These are phyloP conservation scores for Fusarium lyarnte DNA, from an alignment of 2,329 filamentous ascomycete species.

Conservation along the genomic window DNA sequence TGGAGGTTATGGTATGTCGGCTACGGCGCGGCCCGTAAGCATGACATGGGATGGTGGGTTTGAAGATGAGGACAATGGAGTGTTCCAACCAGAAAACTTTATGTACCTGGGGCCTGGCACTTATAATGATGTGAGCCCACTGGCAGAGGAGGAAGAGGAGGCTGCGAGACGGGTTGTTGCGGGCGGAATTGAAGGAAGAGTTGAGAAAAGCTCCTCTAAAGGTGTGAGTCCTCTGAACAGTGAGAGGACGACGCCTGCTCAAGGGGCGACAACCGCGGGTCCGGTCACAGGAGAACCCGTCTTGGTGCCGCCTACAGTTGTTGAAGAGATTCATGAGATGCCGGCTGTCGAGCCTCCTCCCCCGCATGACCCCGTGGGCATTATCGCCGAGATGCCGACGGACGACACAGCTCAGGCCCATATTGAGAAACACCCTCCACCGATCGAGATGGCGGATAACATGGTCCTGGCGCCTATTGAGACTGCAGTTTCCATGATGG, in stretches of 20 bases:
- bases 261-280: constrained; percentile 18
- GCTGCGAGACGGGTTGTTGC: constrained; percentile 45
- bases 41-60: constrained; percentile 47
- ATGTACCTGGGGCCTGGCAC: constrained; percentile 62
- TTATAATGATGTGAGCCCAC: constrained; percentile 57
- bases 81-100: constrained; percentile 63
- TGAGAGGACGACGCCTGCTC: constrained; percentile 44
- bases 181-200: constrained; percentile 28
- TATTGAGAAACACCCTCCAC: constrained; percentile 55
- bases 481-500: constrained; percentile 41
- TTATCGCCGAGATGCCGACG: constrained; percentile 60
- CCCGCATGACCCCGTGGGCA: constrained; percentile 53
- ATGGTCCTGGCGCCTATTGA: constrained; percentile 51
- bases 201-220: constrained; percentile 31
- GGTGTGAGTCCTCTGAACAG: constrained; percentile 45
- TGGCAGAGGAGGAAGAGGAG: constrained; percentile 53
- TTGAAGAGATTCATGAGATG: constrained; percentile 47
- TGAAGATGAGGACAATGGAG: constrained; percentile 43
- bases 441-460: constrained; percentile 57
- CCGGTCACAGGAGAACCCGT: constrained; percentile 18
- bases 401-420: constrained; percentile 52
- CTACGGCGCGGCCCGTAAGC: constrained; percentile 47
- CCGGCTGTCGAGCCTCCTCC: constrained; percentile 41
- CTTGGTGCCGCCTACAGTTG: constrained; percentile 33
- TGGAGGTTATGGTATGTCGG: constrained; percentile 45